A percentile compares a stretch with the other conserved stretches of the same genome.
phyloP scores from a whole-genome alignment of 257 asterid genomes.

The Haberlea rhodopensis region DNA sequence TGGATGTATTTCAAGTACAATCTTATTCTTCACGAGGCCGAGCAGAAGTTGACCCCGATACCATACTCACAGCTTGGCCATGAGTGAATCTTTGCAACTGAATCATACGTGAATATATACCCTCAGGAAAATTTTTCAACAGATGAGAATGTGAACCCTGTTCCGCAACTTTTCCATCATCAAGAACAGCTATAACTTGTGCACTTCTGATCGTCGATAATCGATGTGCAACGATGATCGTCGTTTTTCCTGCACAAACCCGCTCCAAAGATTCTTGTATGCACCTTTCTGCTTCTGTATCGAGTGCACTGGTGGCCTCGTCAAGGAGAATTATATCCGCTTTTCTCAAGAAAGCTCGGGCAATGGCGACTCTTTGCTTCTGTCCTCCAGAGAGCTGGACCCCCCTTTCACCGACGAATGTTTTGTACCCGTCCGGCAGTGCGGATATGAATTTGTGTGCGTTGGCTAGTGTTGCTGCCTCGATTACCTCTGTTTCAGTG shows the following conservation, averaged over 20 bases:
- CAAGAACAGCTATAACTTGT: conserved; percentile 72
- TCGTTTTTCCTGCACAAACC: conserved; percentile 68
- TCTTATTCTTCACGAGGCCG: conserved; percentile 37
- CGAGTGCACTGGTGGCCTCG: conserved; percentile 88
- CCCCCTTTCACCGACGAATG: conserved; percentile 41
- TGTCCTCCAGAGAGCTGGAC: conserved; percentile 83
- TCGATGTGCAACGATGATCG: conserved; percentile 73
- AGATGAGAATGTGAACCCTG: conserved; percentile 84
- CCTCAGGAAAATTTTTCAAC: conserved; percentile 60
- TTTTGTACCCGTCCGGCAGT: conserved; percentile 44
- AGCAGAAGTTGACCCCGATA: conserved; percentile 49
- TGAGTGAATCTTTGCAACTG: conserved; percentile 62
- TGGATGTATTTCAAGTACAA: conserved; percentile 21
- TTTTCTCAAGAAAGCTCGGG: conserved; percentile 66
- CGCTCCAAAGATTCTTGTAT: conserved; percentile 75
- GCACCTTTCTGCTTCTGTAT: conserved; percentile 66
- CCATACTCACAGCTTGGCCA: conserved; percentile 43
- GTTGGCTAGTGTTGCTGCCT: conserved; percentile 72
- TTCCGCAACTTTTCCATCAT: conserved; percentile 85
- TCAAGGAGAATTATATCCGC: conserved; percentile 71
- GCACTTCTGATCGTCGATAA: conserved; percentile 72
- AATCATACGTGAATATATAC: conserved; percentile 77
- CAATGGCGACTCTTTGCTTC: conserved; percentile 78
- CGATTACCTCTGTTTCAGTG: conserved; percentile 62
- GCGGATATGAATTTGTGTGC: conserved; percentile 58